Evolutionary conservation across 2,329 filamentous ascomycete genomes (phyloP).

Genomic region (Juglanconis sp.): DNA sequence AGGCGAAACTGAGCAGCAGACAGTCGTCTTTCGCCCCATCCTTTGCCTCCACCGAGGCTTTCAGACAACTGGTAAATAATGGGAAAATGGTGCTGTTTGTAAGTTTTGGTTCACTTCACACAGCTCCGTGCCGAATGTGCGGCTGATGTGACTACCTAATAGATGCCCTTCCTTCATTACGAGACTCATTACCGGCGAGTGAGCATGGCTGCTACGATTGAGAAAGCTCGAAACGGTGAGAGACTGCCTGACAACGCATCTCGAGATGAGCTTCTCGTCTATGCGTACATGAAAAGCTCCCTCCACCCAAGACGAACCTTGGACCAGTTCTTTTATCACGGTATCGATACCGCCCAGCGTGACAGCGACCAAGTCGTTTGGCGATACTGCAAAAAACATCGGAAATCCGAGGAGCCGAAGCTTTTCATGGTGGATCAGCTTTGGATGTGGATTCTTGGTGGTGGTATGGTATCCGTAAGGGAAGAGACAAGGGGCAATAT

Average conservation of each 20-base stretch:
- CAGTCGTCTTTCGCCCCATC: conserved; percentile 10
- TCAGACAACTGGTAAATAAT: conserved; percentile 27
- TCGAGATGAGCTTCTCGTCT: conserved; percentile 43
- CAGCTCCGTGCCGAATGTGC: too few species aligned
- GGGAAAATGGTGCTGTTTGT: conserved; percentile 34
- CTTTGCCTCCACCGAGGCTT: conserved; percentile 26
- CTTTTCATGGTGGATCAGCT: conserved; percentile 69
- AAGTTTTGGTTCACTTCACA: background rate
- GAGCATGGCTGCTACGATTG: conserved; percentile 54
- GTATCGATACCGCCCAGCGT: conserved; percentile 56
- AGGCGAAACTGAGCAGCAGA: conserved; percentile 22
- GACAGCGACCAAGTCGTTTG: conserved; percentile 65
- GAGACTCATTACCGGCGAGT: conserved; percentile 53
- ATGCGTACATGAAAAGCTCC: conserved; percentile 45
- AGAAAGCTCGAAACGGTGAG: conserved; percentile 30
- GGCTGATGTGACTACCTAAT: conserved; percentile 19
- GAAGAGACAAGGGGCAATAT: background rate
- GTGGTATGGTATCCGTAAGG: conserved; percentile 22
- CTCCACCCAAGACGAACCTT: conserved; percentile 60
- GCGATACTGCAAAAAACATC: conserved; percentile 44
- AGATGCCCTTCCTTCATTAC: conserved; percentile 66
- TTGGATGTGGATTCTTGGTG: conserved; percentile 61
- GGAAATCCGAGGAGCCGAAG: conserved; percentile 43
- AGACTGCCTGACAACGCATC: conserved; percentile 25
- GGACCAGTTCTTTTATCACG: conserved; percentile 65